These are phyloP conservation scores for Anacardium occidentale DNA, from an alignment of 345 rosid genomes.

Conservation along the genomic window DNA sequence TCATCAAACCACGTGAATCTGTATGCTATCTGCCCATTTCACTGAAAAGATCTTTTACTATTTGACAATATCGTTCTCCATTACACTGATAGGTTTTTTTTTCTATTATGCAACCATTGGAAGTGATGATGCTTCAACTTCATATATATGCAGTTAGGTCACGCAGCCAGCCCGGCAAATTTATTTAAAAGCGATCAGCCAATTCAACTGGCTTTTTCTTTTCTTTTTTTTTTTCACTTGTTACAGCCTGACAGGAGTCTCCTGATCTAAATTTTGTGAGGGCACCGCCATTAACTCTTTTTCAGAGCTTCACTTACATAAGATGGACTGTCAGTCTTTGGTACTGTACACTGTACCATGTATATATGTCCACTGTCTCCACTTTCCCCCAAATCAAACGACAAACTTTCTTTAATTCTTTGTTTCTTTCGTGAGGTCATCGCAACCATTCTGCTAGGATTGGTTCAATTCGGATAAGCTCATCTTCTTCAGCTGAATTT, in stretches of 20 bases:
- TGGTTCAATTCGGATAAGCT: slow-evolving; percentile 57
- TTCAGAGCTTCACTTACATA: slow-evolving; percentile 9
- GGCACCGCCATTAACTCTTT: slow-evolving; percentile 16
- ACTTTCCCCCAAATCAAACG: slow-evolving; percentile 46
- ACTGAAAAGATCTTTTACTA: not conserved
- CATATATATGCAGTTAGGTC: not conserved
- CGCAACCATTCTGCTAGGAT: slow-evolving; percentile 18
- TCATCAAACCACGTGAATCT: too few relatives aligned
- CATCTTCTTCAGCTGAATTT: slow-evolving; percentile 26
- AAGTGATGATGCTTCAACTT: not conserved
- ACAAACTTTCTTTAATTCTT: slow-evolving; percentile 13
- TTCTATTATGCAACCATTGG: not conserved
- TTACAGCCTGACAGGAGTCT: slow-evolving; percentile 16
- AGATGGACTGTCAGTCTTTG: slow-evolving; percentile 17
- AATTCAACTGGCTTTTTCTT: not conserved
- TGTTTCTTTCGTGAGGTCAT: slow-evolving; percentile 32
- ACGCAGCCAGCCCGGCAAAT: not conserved
- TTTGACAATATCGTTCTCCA: not conserved
- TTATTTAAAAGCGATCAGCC: not conserved
- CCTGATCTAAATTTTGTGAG: slow-evolving; percentile 15
- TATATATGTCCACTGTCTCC: slow-evolving; percentile 44
- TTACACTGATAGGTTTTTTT: not conserved
- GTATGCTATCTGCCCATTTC: too few relatives aligned
- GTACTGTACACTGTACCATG: slow-evolving; percentile 32
- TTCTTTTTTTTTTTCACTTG: not conserved